These are phyloP conservation scores for Schizophyllum amplum DNA, from an alignment of 1,284 basidiomycete species.

Conservation along the genomic window DNA sequence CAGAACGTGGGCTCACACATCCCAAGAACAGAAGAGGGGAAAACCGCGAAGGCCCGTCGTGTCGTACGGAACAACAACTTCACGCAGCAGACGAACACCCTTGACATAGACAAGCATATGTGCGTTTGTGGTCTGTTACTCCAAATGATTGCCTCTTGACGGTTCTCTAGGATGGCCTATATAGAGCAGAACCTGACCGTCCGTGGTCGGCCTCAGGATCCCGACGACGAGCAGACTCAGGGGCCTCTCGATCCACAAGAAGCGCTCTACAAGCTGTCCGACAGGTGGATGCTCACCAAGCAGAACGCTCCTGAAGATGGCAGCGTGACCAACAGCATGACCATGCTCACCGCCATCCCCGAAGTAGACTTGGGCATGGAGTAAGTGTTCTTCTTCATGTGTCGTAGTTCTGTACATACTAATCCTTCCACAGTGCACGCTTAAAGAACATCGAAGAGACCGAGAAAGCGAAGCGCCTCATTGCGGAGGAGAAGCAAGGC, in stretches of 20 bases:
- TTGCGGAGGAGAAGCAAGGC: conserved; percentile 67
- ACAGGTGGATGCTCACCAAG: conserved; percentile 57
- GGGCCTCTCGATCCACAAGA: conserved; percentile 66
- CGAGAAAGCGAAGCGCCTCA: conserved; percentile 85
- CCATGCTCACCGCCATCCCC: conserved; percentile 94
- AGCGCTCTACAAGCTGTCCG: conserved; percentile 74
- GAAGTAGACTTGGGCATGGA: conserved; percentile 98
- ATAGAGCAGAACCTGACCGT: conserved; percentile 90
- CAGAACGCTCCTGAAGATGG: conserved; percentile 69
- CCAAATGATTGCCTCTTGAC: background rate
- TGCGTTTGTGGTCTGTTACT: too few species aligned
- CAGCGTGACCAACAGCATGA: conserved; percentile 84
- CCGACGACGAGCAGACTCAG: conserved; percentile 31
- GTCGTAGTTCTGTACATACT: background rate
- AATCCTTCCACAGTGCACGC: conserved; percentile 49
- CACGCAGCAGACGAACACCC: conserved; percentile 90
- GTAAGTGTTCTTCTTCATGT: conserved; percentile 41
- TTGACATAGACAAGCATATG: conserved; percentile 99
- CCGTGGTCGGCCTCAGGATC: conserved; percentile 52
- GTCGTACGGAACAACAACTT: conserved; percentile 87
- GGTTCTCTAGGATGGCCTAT: conserved; percentile 87
- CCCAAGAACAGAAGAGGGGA: conserved; percentile 47
- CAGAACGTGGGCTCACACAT: conserved; percentile 3
- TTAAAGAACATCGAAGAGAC: conserved; percentile 95
- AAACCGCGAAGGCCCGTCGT: conserved; percentile 61